A percentile compares a stretch with the other conserved stretches of the same genome.
Evolutionary conservation across 108 stramenopile species (phyloP).

Genomic region (Cyclotella baltica): DNA sequence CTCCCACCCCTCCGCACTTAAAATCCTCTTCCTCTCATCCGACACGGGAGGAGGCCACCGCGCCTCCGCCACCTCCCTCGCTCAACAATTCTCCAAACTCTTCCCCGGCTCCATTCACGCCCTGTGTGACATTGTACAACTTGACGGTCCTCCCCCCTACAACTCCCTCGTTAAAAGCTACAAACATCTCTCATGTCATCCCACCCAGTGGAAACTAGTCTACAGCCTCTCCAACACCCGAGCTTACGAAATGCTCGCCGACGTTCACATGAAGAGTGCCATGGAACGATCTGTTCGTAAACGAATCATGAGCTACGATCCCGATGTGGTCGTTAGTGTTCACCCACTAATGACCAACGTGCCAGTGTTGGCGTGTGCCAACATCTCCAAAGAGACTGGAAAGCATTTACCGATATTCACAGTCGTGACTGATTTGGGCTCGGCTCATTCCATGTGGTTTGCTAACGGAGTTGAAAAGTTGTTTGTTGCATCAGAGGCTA

Average conservation of each 20-base stretch:
- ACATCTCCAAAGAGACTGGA: slow-evolving; percentile 83
- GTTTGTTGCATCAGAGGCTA: slow-evolving; percentile 88
- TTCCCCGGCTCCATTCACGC: slow-evolving; percentile 85
- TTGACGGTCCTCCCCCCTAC: slow-evolving; percentile 79
- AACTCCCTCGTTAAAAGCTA: slow-evolving; percentile 70
- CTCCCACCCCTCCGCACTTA: slow-evolving; percentile 52
- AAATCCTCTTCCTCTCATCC: slow-evolving; percentile 92
- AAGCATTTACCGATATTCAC: slow-evolving; percentile 90
- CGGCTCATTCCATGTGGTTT: slow-evolving; percentile 95
- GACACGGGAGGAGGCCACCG: slow-evolving; percentile 99
- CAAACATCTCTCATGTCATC: slow-evolving; percentile 82
- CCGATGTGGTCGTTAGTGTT: slow-evolving; percentile 94
- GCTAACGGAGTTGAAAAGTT: slow-evolving; percentile 88
- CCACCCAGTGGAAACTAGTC: slow-evolving; percentile 85
- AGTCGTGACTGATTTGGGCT: slow-evolving; percentile 96
- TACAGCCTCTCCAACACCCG: slow-evolving; percentile 78
- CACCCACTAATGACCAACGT: slow-evolving; percentile 97
- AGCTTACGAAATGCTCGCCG: slow-evolving; percentile 76
- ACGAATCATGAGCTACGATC: slow-evolving; percentile 68
- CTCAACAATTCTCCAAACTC: slow-evolving; percentile 82
- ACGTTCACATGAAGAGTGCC: slow-evolving; percentile 80
- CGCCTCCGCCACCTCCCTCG: slow-evolving; percentile 91
- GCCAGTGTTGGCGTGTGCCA: slow-evolving; percentile 83
- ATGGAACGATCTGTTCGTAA: slow-evolving; percentile 79
- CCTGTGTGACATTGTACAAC: slow-evolving; percentile 75